These are phyloP conservation scores for Collybia mongolica DNA, from an alignment of 768 basidiomycete genomes.

Conservation along the genomic window DNA sequence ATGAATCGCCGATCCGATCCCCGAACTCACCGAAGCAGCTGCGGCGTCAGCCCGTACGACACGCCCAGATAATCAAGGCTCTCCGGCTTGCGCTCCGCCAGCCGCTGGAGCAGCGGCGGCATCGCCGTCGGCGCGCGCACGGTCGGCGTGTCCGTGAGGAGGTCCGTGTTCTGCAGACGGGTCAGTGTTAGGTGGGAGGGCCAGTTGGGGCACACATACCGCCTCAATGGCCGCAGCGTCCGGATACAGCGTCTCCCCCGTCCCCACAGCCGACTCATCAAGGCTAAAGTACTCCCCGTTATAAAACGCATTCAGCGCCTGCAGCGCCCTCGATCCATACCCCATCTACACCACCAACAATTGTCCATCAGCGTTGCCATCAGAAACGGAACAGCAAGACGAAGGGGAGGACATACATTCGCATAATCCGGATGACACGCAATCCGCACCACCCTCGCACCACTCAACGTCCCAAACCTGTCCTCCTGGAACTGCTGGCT, in stretches of 20 bases:
- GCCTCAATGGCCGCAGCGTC: conserved; percentile 49
- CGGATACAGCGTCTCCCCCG: conserved; percentile 57
- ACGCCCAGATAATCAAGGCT: conserved; percentile 92
- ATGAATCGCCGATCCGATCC: too few species aligned
- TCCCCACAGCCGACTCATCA: conserved; percentile 73
- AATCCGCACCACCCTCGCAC: conserved; percentile 88
- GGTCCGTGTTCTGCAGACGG: conserved; percentile 30
- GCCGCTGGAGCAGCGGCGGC: conserved; percentile 90
- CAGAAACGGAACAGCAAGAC: background rate
- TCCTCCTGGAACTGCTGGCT: conserved; percentile 95
- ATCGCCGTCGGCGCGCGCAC: conserved; percentile 75
- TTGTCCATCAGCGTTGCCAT: too few species aligned
- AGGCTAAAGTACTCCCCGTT: conserved; percentile 90
- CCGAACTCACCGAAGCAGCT: conserved; percentile 65
- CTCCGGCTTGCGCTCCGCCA: conserved; percentile 90
- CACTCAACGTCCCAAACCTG: conserved; percentile 88
- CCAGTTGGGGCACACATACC: conserved; percentile 23
- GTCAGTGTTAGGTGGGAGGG: background rate
- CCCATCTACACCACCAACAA: conserved; percentile 79
- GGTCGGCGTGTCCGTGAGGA: conserved; percentile 78
- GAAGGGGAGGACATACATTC: conserved; percentile 43
- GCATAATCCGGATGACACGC: conserved; percentile 97
- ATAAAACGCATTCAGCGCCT: conserved; percentile 87
- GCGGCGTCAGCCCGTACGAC: conserved; percentile 90
- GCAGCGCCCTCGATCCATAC: conserved; percentile 87